phyloP scores from a whole-genome alignment of 1,284 basidiomycete species.

The Boletus semigastroideus region DNA sequence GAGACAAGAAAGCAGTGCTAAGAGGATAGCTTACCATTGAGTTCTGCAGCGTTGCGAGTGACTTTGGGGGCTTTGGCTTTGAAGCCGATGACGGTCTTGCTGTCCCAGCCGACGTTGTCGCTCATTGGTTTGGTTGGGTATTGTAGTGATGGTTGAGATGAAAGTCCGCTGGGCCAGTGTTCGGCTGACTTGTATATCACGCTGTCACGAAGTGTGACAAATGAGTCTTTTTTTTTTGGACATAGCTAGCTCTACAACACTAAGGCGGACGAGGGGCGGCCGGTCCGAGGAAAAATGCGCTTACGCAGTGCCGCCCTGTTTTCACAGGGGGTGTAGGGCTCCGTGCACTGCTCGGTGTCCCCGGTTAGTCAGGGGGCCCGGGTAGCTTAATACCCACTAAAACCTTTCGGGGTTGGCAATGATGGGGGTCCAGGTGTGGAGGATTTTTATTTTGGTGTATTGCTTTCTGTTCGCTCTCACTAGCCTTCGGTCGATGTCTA shows the following conservation, averaged over 20 bases:
- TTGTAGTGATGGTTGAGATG: conserved; percentile 15
- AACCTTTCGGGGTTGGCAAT: neutral
- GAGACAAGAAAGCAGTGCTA: neutral
- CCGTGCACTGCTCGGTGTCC: neutral
- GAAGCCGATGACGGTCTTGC: conserved; percentile 74
- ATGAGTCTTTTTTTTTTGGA: neutral
- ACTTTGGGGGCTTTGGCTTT: conserved; percentile 72
- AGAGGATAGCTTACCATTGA: conserved; percentile 58
- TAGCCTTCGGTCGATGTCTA: neutral
- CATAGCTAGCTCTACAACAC: neutral
- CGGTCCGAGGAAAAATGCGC: conserved; percentile 6
- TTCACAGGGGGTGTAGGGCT: conserved; percentile 7
- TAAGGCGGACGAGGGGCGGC: neutral
- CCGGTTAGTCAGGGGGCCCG: neutral
- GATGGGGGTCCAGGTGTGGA: neutral
- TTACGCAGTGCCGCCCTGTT: conserved; percentile 7
- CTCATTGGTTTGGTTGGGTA: conserved; percentile 41
- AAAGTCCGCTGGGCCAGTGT: neutral
- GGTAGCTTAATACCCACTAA: conserved; percentile 4
- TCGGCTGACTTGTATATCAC: neutral
- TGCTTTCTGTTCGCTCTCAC: neutral
- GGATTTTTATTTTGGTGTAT: neutral
- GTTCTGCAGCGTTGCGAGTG: conserved; percentile 62
- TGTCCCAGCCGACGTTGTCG: conserved; percentile 65
- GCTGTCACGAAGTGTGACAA: neutral